These are phyloP conservation scores for Madurella fahalii DNA, from an alignment of 2,329 filamentous ascomycete species.

Conservation along the genomic window DNA sequence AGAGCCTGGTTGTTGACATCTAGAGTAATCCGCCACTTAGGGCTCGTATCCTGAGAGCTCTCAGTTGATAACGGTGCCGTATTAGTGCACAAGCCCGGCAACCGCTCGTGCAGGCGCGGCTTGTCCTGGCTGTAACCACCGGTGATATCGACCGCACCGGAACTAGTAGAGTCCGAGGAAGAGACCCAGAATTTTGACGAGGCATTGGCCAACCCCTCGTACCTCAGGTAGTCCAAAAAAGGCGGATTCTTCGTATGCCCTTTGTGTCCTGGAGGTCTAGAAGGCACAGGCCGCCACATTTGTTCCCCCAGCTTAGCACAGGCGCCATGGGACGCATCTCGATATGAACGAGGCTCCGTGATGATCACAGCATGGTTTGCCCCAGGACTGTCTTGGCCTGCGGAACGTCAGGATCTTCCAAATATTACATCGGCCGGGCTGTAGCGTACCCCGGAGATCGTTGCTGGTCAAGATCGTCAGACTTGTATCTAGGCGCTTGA, in stretches of 20 bases:
- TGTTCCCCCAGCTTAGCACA: conserved; percentile 39
- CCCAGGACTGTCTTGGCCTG: conserved; percentile 33
- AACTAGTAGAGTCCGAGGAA: conserved; percentile 21
- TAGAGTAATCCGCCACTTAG: conserved; percentile 36
- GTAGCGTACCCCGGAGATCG: conserved; percentile 36
- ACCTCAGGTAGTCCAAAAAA: conserved; percentile 36
- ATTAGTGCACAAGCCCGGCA: conserved; percentile 41
- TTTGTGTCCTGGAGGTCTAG: background rate
- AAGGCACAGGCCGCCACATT: conserved; percentile 29
- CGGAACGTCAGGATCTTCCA: background rate
- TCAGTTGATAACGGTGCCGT: conserved; percentile 39
- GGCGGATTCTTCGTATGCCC: conserved; percentile 22
- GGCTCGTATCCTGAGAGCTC: conserved; percentile 30
- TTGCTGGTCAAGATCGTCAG: conserved; percentile 39
- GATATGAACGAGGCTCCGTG: conserved; percentile 28
- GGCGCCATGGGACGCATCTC: conserved; percentile 26
- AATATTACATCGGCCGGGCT: background rate
- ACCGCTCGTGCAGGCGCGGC: conserved; percentile 11
- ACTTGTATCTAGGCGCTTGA: conserved; percentile 33
- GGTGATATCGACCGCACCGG: conserved; percentile 9
- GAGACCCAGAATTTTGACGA: conserved; percentile 36
- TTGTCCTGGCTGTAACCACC: background rate
- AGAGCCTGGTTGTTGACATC: conserved; percentile 38
- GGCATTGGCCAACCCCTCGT: conserved; percentile 26
- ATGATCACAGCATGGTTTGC: conserved; percentile 35